phyloP scores from a whole-genome alignment of 2,329 filamentous ascomycete species.

The Apiospora koreana region DNA sequence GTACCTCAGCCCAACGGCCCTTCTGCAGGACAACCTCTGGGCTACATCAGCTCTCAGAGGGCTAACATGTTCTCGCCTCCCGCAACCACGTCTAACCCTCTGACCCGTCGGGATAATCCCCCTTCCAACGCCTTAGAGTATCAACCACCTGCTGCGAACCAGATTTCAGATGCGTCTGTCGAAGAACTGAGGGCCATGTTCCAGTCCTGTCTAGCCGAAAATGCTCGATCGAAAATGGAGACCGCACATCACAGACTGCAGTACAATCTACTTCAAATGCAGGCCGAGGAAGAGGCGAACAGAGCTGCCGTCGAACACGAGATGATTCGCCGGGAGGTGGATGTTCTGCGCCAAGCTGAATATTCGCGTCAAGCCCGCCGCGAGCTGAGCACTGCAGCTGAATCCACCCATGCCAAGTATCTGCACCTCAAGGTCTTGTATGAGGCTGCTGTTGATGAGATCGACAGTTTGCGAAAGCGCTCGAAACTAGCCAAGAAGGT shows the following conservation, averaged over 20 bases:
- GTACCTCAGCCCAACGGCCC: slow-evolving; percentile 34
- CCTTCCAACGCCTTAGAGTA: slow-evolving; percentile 41
- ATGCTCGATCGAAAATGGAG: slow-evolving; percentile 71
- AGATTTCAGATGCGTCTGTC: slow-evolving; percentile 53
- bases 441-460: slow-evolving; percentile 67
- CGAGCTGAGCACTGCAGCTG: slow-evolving; percentile 52
- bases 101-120: slow-evolving; percentile 28
- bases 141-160: slow-evolving; percentile 46
- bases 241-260: slow-evolving; percentile 90
- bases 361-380: slow-evolving; percentile 63
- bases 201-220: slow-evolving; percentile 54
- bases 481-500: slow-evolving; percentile 75
- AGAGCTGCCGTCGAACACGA: slow-evolving; percentile 89
- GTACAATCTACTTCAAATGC: slow-evolving; percentile 79
- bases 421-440: slow-evolving; percentile 66
- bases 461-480: slow-evolving; percentile 62
- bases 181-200: slow-evolving; percentile 61
- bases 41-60: slow-evolving; percentile 44
- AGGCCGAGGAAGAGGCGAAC: slow-evolving; percentile 82
- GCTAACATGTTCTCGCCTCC: slow-evolving; percentile 56
- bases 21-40: slow-evolving; percentile 27
- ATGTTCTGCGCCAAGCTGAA: slow-evolving; percentile 76
- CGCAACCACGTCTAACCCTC: slow-evolving; percentile 42
- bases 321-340: slow-evolving; percentile 85
- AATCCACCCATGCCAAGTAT: slow-evolving; percentile 55